Evolutionary conservation across 805 yeast genomes (phyloP).

Genomic region (Tetrapisispora namnaoensis): DNA sequence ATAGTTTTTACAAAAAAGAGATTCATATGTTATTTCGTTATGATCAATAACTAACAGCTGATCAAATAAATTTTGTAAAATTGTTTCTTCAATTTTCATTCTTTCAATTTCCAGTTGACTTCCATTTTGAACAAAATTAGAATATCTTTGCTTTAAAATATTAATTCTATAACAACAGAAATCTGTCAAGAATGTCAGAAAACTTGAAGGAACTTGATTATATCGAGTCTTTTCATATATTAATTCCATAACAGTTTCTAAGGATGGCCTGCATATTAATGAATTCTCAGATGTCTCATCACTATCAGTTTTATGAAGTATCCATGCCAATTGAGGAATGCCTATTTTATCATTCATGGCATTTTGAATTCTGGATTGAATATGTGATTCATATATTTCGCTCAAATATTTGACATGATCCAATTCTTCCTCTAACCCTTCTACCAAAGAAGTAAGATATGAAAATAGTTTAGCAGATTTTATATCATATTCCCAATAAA

Average conservation of each 20-base stretch:
- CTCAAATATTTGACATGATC: conserved; percentile 3
- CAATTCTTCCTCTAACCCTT: conserved; percentile 6
- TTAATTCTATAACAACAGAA: background rate
- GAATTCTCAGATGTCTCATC: conserved; percentile 4
- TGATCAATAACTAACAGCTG: background rate
- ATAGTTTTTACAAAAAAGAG: background rate
- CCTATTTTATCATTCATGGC: background rate
- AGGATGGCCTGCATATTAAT: conserved; percentile 4
- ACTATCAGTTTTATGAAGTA: conserved; percentile 6
- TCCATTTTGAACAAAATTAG: too few relatives aligned
- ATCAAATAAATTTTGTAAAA: background rate
- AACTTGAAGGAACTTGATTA: background rate
- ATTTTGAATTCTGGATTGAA: background rate
- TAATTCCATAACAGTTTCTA: background rate
- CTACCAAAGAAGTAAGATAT: background rate
- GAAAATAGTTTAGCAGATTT: background rate
- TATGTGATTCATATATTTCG: background rate
- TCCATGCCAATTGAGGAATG: conserved; percentile 9
- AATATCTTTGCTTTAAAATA: background rate
- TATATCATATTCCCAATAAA: background rate
- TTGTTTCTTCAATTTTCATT: background rate
- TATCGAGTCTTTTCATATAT: background rate
- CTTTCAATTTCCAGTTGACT: background rate
- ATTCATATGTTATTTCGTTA: too few relatives aligned
- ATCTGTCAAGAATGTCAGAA: background rate